Evolutionary conservation across 345 rosid genomes (phyloP), one percentile per base, ranked within the genome.

Genomic region (Psidium friedrichsthalianum): DNA sequence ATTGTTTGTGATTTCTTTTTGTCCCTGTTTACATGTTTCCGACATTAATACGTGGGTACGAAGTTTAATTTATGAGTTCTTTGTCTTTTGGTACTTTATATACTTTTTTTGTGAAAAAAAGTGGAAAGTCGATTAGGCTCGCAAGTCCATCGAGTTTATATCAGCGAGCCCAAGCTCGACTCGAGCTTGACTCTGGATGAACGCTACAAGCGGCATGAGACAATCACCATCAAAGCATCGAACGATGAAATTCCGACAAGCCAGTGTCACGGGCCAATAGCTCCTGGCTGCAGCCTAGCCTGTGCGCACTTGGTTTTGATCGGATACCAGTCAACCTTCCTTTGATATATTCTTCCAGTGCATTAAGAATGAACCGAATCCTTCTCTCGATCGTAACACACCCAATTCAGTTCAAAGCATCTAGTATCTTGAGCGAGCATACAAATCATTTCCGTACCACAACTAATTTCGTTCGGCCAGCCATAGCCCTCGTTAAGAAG

Each of bases 311-410:
- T 32, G 3, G 11, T n/a, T n/a, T n/a, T 64, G 44, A 64, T 32
- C 6, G 21, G 11, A 27, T 27, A 59, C 4, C 5, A 5, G 36
- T 8, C 20, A 61, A 21, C 3, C 5, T 15, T 61, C 42, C 76
- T 20, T 61, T 6, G 6, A 29, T 61, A 59, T 27, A 15, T 59
- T 59, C 20, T 27, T 59, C 36, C 27, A 27, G 1, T 2, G 14
- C 2, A 27, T 0, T n/a, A 58, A 1, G 15, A 9, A 9, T 27
- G 5, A 59, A 59, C 11, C 2, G 15, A 3, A 27, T 59, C 20
- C 6, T 59, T 10, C 3, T 13, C 14, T 59, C 4, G 2, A n/a
- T 58, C 4, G 8, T 58, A 25, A 0, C 6, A 25, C 0, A 6
- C 32, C 16, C 29, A 58, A 58, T 25, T 57, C 64, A 58, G 5